These are phyloP conservation scores for Fusarium sp. DNA, from an alignment of 2,329 filamentous ascomycete genomes.

Conservation along the genomic window DNA sequence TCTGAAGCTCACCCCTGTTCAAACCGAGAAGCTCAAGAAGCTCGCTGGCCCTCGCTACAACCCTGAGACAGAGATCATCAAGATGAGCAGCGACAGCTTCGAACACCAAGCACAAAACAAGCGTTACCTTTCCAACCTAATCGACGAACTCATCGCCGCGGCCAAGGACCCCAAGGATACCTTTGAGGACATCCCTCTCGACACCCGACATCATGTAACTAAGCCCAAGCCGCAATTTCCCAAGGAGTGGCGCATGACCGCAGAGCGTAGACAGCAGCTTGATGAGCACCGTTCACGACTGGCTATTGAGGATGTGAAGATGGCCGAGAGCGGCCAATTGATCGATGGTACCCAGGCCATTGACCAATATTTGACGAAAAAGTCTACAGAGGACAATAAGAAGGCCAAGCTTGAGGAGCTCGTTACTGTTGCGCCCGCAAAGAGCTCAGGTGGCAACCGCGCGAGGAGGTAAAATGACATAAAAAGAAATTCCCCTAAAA, in stretches of 20 bases:
- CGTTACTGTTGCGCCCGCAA: slow-evolving; percentile 43
- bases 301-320: slow-evolving; percentile 65
- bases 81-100: slow-evolving; percentile 91
- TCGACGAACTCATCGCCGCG: slow-evolving; percentile 77
- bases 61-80: slow-evolving; percentile 81
- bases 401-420: slow-evolving; percentile 51
- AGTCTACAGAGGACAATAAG: slow-evolving; percentile 50
- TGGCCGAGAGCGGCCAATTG: slow-evolving; percentile 64
- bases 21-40: slow-evolving; percentile 87
- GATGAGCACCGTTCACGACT: slow-evolving; percentile 67
- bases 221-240: slow-evolving; percentile 80
- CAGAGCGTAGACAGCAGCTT: slow-evolving; percentile 73
- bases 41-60: slow-evolving; percentile 88
- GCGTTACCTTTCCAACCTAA: slow-evolving; percentile 85
- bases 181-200: slow-evolving; percentile 90
- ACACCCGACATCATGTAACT: slow-evolving; percentile 84
- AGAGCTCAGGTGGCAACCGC: slow-evolving; percentile 33
- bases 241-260: slow-evolving; percentile 82
- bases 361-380: slow-evolving; percentile 52
- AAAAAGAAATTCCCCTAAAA: background rate
- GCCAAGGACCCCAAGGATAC: slow-evolving; percentile 83
- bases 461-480: slow-evolving; percentile 39
- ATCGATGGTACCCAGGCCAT: slow-evolving; percentile 69
- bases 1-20: slow-evolving; percentile 73
- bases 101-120: slow-evolving; percentile 96